These are phyloP conservation scores for Cyanophora paradoxa DNA, from an alignment of 78 protist genomes.

Conservation along the genomic window DNA sequence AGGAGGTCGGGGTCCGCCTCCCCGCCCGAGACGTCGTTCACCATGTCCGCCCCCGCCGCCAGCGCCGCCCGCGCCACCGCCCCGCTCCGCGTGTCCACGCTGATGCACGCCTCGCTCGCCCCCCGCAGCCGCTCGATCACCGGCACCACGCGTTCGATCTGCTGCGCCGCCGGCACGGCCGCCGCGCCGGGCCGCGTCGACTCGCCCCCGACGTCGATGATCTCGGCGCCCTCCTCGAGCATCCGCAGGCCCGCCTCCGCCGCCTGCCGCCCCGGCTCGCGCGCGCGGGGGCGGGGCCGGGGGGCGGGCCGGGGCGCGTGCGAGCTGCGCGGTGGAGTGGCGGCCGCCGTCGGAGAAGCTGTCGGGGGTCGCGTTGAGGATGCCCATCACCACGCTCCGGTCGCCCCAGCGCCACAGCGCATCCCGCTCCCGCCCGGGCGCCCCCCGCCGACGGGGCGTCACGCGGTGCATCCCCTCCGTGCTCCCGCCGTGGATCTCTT, in stretches of 20 bases:
- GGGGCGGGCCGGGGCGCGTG: too few species aligned
- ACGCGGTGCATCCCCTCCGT: not conserved
- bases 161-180: slow-evolving; percentile 28
- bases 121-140: slow-evolving; percentile 30
- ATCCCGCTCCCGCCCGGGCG: slow-evolving; percentile 1
- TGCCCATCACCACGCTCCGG: slow-evolving; percentile 53
- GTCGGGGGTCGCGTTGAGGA: slow-evolving; percentile 63
- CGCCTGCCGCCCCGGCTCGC: not conserved
- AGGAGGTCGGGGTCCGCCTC: slow-evolving; percentile 36
- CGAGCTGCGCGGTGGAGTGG: too few species aligned
- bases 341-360: slow-evolving; percentile 68
- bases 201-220: slow-evolving; percentile 62
- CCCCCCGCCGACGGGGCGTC: not conserved
- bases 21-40: slow-evolving; percentile 57
- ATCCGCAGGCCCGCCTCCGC: not conserved
- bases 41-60: slow-evolving; percentile 47
- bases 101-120: slow-evolving; percentile 13
- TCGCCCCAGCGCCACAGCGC: slow-evolving; percentile 26
- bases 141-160: slow-evolving; percentile 37
- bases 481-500: not conserved
- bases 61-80: slow-evolving; percentile 43
- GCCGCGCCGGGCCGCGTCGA: slow-evolving; percentile 57
- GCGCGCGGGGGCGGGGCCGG: too few species aligned
- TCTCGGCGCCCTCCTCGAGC: slow-evolving; percentile 30
- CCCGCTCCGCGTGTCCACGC: slow-evolving; percentile 47